These are phyloP conservation scores for Alternaria longipes DNA, from an alignment of 2,329 filamentous ascomycete species.

Conservation along the genomic window DNA sequence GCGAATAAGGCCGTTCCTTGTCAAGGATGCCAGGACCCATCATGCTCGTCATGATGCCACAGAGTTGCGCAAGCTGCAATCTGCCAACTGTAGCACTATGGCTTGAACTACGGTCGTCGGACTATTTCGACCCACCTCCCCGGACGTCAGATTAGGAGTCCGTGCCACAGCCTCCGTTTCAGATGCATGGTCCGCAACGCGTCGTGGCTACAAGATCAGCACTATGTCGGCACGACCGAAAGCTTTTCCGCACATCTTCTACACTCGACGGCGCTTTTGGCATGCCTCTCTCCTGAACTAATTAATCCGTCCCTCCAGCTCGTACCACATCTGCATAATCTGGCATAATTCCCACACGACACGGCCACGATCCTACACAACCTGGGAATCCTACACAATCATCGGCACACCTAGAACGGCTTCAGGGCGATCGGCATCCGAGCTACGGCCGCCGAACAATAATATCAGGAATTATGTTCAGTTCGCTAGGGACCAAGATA, in stretches of 20 bases:
- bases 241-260: conserved; percentile 12
- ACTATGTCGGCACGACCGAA: conserved; percentile 22
- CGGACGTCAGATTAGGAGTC: conserved; percentile 23
- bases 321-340: conserved; percentile 5
- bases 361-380: not conserved
- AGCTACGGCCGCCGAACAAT: not conserved
- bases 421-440: not conserved
- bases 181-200: conserved; percentile 31
- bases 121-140: conserved; percentile 7
- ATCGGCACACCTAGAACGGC: conserved; percentile 4
- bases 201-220: conserved; percentile 31
- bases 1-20: not conserved
- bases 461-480: conserved; percentile 58
- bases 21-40: not conserved
- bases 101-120: not conserved
- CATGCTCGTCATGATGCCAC: not conserved
- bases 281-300: not conserved
- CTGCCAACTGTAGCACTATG: not conserved
- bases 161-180: conserved; percentile 43
- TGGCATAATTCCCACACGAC: not conserved
- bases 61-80: conserved; percentile 1
- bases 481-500: conserved; percentile 65
- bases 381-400: not conserved
- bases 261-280: conserved; percentile 7
- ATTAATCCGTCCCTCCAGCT: not conserved